Conservation (phyloP, 495 filamentous ascomycete species). For the Penicillium steckii region DNA sequence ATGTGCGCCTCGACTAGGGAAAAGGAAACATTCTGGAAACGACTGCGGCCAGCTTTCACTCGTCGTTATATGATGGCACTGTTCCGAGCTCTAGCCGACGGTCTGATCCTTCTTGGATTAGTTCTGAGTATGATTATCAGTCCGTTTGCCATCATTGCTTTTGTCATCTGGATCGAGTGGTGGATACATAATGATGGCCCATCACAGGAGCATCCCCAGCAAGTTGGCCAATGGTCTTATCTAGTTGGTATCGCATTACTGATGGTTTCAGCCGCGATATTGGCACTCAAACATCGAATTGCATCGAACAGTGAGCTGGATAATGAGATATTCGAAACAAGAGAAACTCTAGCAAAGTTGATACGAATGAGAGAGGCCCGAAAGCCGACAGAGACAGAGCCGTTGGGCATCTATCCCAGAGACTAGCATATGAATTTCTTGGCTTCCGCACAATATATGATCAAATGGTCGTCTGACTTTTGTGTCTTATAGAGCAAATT, state of each 20-base stretch:
- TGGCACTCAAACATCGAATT: slow-evolving; percentile 28
- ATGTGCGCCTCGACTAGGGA: neutral
- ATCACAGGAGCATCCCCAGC: slow-evolving; percentile 25
- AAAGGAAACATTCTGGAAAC: neutral
- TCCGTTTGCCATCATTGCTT: slow-evolving; percentile 32
- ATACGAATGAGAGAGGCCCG: slow-evolving; percentile 13
- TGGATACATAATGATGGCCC: slow-evolving; percentile 34
- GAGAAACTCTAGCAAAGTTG: slow-evolving; percentile 15
- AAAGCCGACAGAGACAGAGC: neutral
- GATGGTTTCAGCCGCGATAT: slow-evolving; percentile 26
- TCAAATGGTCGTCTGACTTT: too few species aligned
- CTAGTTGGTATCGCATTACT: slow-evolving; percentile 27
- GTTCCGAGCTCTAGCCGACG: slow-evolving; percentile 14
- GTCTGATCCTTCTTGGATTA: slow-evolving; percentile 19
- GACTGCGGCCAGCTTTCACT: slow-evolving; percentile 9
- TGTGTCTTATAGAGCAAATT: too few species aligned
- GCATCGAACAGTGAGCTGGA: slow-evolving; percentile 28
- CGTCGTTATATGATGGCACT: slow-evolving; percentile 9
- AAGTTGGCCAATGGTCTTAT: slow-evolving; percentile 38
- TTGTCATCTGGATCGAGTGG: slow-evolving; percentile 35
- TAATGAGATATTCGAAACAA: slow-evolving; percentile 18
- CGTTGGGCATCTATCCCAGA: too few species aligned
- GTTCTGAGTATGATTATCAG: slow-evolving; percentile 35
- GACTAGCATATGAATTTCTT: too few species aligned
- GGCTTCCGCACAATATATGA: too few species aligned